Conservation (phyloP, 495 filamentous ascomycete genomes). For the Chaetomium fimeti region DNA sequence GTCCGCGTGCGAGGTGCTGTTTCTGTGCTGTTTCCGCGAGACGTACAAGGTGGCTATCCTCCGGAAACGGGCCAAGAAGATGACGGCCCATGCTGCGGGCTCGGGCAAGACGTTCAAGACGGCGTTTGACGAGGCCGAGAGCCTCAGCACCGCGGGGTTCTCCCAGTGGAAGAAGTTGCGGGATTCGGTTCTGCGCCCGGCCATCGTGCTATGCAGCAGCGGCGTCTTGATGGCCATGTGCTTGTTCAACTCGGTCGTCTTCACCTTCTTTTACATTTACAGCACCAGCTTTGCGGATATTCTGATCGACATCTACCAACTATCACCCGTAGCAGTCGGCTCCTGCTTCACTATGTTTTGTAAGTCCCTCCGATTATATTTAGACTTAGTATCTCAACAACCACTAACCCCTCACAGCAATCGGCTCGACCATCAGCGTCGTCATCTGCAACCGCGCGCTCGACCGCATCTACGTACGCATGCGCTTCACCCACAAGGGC, state of each 20-base stretch:
- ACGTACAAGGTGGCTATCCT: conserved; percentile 54
- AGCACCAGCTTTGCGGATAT: conserved; percentile 54
- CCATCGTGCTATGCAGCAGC: conserved; percentile 47
- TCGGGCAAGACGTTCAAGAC: conserved; percentile 28
- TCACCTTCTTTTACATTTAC: conserved; percentile 56
- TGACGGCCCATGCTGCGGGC: conserved; percentile 41
- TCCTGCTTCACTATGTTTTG: conserved; percentile 52
- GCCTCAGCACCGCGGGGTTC: conserved; percentile 40
- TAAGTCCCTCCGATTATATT: conserved; percentile 40
- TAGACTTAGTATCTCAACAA: neutral
- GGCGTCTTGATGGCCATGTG: conserved; percentile 51
- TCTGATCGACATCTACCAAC: conserved; percentile 46
- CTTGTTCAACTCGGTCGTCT: conserved; percentile 50
- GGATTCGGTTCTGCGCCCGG: conserved; percentile 49
- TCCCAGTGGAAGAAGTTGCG: conserved; percentile 32
- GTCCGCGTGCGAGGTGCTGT: conserved; percentile 46
- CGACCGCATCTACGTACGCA: conserved; percentile 53
- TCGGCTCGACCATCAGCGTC: conserved; percentile 51
- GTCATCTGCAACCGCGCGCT: conserved; percentile 46
- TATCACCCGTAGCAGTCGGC: conserved; percentile 48
- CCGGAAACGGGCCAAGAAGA: conserved; percentile 42
- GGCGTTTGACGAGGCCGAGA: conserved; percentile 34
- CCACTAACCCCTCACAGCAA: conserved; percentile 42
- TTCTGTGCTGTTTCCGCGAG: conserved; percentile 49
- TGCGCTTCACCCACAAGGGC: conserved; percentile 42